These are phyloP conservation scores for Sordariomycetes sp. DNA, from an alignment of 2,329 filamentous ascomycete genomes.

Conservation along the genomic window DNA sequence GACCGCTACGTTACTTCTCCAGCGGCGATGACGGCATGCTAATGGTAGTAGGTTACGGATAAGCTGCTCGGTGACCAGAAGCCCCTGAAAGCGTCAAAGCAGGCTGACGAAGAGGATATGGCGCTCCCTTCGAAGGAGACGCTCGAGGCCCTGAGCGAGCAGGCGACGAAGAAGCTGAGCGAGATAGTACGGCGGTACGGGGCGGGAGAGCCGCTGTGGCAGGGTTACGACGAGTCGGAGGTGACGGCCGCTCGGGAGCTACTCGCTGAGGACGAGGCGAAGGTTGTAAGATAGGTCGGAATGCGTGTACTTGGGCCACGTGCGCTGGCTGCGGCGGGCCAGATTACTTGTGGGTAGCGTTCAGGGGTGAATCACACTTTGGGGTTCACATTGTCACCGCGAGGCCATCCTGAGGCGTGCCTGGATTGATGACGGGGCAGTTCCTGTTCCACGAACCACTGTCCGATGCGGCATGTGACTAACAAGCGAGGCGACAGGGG, in stretches of 20 bases:
- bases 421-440: background rate
- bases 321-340: background rate
- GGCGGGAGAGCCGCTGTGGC: constrained; percentile 51
- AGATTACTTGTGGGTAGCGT: background rate
- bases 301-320: background rate
- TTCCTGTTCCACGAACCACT: background rate
- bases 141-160: constrained; percentile 55
- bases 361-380: background rate
- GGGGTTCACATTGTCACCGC: background rate
- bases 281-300: constrained; percentile 24
- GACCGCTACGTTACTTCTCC: background rate
- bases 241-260: constrained; percentile 58
- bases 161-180: constrained; percentile 59
- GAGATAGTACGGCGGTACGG: constrained; percentile 59
- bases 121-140: constrained; percentile 41
- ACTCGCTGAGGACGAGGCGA: constrained; percentile 37
- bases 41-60: constrained; percentile 28
- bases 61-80: constrained; percentile 28
- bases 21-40: background rate
- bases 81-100: constrained; percentile 26
- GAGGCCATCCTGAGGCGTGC: background rate
- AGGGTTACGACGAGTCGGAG: constrained; percentile 60
- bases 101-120: constrained; percentile 33
- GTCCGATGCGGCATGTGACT: background rate
- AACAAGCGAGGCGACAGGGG: background rate